phyloP scores from a whole-genome alignment of 768 basidiomycete genomes.

The Lentinula raphanica region DNA sequence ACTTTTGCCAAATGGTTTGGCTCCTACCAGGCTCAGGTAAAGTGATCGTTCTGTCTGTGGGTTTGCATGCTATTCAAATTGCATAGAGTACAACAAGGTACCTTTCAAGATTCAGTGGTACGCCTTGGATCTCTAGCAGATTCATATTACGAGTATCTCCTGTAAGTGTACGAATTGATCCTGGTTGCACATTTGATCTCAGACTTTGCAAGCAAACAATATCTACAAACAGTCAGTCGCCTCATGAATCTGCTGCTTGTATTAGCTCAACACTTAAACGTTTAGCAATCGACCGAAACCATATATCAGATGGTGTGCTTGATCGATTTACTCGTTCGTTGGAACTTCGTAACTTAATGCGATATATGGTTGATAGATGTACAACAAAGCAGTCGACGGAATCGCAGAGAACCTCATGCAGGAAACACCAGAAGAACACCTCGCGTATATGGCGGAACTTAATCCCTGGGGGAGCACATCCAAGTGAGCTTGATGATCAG shows the following conservation, averaged over 20 bases:
- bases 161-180: constrained; percentile 41
- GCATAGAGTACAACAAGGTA: constrained; percentile 12
- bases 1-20: constrained; percentile 49
- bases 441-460: constrained; percentile 69
- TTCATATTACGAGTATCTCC: constrained; percentile 74
- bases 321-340: background rate
- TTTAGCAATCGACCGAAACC: background rate
- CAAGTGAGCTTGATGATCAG: background rate
- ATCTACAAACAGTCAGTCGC: constrained; percentile 49
- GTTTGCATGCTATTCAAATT: background rate
- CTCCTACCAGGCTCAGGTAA: constrained; percentile 68
- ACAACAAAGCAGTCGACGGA: constrained; percentile 64
- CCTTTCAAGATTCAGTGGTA: constrained; percentile 45
- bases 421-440: constrained; percentile 36
- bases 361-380: constrained; percentile 53
- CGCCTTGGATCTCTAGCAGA: constrained; percentile 76
- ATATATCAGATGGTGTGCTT: background rate
- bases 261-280: background rate
- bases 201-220: constrained; percentile 42
- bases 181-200: background rate
- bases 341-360: background rate
- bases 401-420: constrained; percentile 59
- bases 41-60: background rate
- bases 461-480: background rate
- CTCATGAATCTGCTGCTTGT: constrained; percentile 7